Base-by-base conservation (phyloP, 495 filamentous ascomycete species). In the Penicillium bovifimosum region DNA sequence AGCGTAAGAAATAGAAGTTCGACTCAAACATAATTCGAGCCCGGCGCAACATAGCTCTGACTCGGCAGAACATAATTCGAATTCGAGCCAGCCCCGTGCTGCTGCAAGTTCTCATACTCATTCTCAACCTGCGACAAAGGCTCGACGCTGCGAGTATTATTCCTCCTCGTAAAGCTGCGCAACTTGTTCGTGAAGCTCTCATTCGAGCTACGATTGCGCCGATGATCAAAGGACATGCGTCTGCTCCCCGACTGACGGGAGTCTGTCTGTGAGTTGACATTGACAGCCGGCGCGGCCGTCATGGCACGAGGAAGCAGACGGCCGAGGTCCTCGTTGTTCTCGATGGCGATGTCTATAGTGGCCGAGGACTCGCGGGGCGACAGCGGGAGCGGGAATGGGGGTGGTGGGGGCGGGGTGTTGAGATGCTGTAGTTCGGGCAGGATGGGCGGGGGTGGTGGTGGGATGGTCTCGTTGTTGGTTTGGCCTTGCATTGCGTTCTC, bases 391-490 rank as follows among this genome's bases (percentile, higher is more conserved):
- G 58, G 61, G 26, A 66, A 71, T 33, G 70, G 77, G 55, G 78
- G 85, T 46, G 68, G 80, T 44, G 81, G 80, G 33, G 77, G 86
- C 1, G 84, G 84, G 3, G 86, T 74, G 26, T 84, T 83, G 8
- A 96, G 79, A 68, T 96, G 90, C 62, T 90, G 86, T n/a, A 95
- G 80, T 56, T 96, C 87, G 44, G 84, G 83, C 34, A 96, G 75
- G 28, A 95, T 79, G 9, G 83, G 83, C 9, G 86, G 84, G 36
- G 62, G 78, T 55, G 79, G 77, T 1, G 83, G 83, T 0, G 87
- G 74, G 32, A 91, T 77, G n/a, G 79, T 76, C 16, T 85, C 83
- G 20, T 68, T 24, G 74, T 81, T 41, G 53, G 58, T 58, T 46
- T 34, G 59, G 48, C 46, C 66, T 67, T 53, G 76, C 70, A 67